Percentiles rank a stretch among this genome's conserved stretches.
Conservation (phyloP, 192 early-diverging fungal species). For the Coemansia sp. region DNA sequence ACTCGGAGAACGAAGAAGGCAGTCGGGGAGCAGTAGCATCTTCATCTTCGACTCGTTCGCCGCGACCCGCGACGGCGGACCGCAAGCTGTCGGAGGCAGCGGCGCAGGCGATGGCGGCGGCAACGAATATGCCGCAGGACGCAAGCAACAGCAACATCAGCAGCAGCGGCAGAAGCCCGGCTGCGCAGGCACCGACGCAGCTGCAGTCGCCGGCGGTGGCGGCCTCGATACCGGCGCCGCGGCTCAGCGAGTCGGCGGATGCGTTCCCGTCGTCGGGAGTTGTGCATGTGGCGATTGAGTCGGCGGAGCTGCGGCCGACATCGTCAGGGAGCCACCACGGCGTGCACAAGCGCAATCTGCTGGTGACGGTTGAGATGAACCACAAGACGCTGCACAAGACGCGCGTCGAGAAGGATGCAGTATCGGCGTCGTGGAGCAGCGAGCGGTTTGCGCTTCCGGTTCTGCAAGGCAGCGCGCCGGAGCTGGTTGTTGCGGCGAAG, state of each 20-base stretch:
- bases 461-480: slow-evolving; percentile 39
- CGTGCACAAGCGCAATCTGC: slow-evolving; percentile 37
- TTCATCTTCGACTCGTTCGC: background rate
- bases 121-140: slow-evolving; percentile 47
- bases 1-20: slow-evolving; percentile 1
- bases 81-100: slow-evolving; percentile 34
- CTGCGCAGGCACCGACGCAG: background rate
- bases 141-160: slow-evolving; percentile 3
- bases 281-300: slow-evolving; percentile 31
- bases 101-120: slow-evolving; percentile 22
- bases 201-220: slow-evolving; percentile 1
- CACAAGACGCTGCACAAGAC: slow-evolving; percentile 53
- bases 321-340: background rate
- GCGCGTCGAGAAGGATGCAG: slow-evolving; percentile 43
- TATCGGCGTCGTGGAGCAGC: slow-evolving; percentile 17
- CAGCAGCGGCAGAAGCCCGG: background rate
- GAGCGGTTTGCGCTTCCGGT: slow-evolving; percentile 45
- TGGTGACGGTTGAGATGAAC: slow-evolving; percentile 42
- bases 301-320: slow-evolving; percentile 22
- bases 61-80: background rate
- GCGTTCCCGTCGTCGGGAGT: slow-evolving; percentile 34
- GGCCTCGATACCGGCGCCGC: slow-evolving; percentile 22
- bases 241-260: slow-evolving; percentile 32
- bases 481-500: slow-evolving; percentile 31
- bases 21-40: background rate